Evolutionary conservation across 176 grass and related monocot genomes (phyloP).

Genomic region (Zizania latifolia): DNA sequence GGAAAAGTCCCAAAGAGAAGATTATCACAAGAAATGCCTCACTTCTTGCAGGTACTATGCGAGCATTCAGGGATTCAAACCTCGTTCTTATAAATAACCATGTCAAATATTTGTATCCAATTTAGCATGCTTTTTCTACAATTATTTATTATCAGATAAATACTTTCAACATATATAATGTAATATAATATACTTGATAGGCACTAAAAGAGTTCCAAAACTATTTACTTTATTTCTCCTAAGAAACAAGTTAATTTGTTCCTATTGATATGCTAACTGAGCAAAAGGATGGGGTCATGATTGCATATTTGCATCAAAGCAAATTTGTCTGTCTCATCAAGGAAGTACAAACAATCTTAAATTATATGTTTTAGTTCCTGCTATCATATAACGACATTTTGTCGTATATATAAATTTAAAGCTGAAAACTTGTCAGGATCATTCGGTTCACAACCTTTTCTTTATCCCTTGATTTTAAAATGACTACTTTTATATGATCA

Average conservation of each 20-base stretch:
- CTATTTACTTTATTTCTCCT: neutral
- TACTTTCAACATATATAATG: neutral
- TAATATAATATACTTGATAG: neutral
- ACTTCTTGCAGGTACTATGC: constrained; percentile 46
- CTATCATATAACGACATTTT: neutral
- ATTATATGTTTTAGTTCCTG: neutral
- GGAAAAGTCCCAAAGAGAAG: constrained; percentile 38
- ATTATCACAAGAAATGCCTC: constrained; percentile 28
- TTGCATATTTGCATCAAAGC: neutral
- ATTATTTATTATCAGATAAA: neutral
- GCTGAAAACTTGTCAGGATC: neutral
- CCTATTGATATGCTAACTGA: neutral
- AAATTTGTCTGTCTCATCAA: neutral
- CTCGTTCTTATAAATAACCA: neutral
- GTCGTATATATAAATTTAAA: neutral
- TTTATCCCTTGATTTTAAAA: neutral
- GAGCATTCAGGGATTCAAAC: neutral
- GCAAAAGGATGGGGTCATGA: neutral
- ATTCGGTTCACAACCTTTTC: neutral
- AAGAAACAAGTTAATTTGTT: neutral
- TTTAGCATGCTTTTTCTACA: neutral
- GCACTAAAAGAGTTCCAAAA: neutral
- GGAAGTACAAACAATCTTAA: neutral
- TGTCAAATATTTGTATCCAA: neutral
- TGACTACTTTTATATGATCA: neutral